Percentiles rank a stretch among this genome's conserved stretches.
These are phyloP conservation scores for Pythium brassicae DNA, from an alignment of 352 stramenopile species.

Conservation along the genomic window DNA sequence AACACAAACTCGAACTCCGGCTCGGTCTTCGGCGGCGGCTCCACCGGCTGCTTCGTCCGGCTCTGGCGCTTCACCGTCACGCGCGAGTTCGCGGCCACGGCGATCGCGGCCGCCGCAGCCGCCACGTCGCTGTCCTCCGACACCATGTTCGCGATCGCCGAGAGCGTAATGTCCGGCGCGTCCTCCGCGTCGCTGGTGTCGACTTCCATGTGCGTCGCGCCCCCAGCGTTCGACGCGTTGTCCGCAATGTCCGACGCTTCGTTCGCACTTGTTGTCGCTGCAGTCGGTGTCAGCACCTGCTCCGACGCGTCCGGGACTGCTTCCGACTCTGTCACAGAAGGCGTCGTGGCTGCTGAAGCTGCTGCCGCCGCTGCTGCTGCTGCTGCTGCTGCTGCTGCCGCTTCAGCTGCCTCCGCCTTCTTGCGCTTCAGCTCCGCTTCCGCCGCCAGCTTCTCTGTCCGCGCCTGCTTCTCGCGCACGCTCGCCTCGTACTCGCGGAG, in stretches of 20 bases:
- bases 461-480: conserved; percentile 32
- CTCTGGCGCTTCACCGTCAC: conserved; percentile 37
- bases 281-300: conserved; percentile 9
- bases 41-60: conserved; percentile 14
- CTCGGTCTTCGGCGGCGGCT: conserved; percentile 18
- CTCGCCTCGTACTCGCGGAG: conserved; percentile 66
- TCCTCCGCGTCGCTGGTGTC: conserved; percentile 81
- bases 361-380: conserved; percentile 3
- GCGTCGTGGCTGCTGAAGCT: neutral
- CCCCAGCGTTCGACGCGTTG: conserved; percentile 16
- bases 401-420: conserved; percentile 27
- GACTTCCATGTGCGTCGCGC: conserved; percentile 70
- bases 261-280: conserved; percentile 4
- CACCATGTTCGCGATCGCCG: conserved; percentile 84
- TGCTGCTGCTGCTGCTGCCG: conserved; percentile 12
- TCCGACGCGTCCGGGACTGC: neutral
- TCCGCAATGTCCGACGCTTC: conserved; percentile 23
- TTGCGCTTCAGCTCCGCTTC: conserved; percentile 48
- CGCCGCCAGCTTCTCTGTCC: conserved; percentile 30
- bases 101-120: conserved; percentile 43
- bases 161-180: conserved; percentile 69
- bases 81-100: conserved; percentile 29
- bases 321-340: neutral
- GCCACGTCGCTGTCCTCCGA: conserved; percentile 74
- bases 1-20: conserved; percentile 62